A percentile compares a stretch with the other conserved stretches of the same genome.
Evolutionary conservation across 495 filamentous ascomycete genomes (phyloP).

Genomic region (Neurospora hispaniola): DNA sequence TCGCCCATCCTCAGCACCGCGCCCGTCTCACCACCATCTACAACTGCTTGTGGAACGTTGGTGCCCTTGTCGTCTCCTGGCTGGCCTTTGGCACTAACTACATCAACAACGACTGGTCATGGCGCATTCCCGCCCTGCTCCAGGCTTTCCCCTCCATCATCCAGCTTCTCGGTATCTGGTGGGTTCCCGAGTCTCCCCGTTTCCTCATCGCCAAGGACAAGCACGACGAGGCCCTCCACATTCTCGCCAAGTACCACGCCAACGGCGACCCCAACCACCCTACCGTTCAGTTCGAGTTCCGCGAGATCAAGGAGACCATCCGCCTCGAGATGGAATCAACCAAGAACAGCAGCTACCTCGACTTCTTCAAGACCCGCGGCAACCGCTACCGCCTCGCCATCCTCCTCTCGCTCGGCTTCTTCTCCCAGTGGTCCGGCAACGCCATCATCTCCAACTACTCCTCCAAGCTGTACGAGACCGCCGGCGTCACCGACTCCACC

Average conservation of each 20-base stretch:
- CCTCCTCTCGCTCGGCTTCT: constrained; percentile 48
- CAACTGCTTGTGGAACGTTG: constrained; percentile 54
- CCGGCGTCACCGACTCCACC: constrained; percentile 43
- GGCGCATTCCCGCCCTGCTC: constrained; percentile 45
- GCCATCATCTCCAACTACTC: constrained; percentile 57
- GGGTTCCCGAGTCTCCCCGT: constrained; percentile 50
- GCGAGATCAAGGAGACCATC: constrained; percentile 49
- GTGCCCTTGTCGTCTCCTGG: constrained; percentile 43
- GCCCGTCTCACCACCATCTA: constrained; percentile 55
- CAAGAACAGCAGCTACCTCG: constrained; percentile 36
- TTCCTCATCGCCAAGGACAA: constrained; percentile 57
- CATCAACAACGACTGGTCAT: constrained; percentile 40
- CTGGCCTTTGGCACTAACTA: constrained; percentile 41
- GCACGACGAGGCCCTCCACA: constrained; percentile 48
- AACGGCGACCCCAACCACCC: constrained; percentile 45
- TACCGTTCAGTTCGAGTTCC: constrained; percentile 49
- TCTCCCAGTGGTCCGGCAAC: constrained; percentile 63
- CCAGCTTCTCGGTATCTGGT: constrained; percentile 42
- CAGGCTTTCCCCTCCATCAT: constrained; percentile 43
- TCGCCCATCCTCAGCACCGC: constrained; percentile 57
- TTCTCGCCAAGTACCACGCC: constrained; percentile 48
- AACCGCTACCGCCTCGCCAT: constrained; percentile 54
- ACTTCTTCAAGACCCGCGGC: constrained; percentile 57
- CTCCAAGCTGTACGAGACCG: constrained; percentile 43
- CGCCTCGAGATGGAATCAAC: constrained; percentile 37